These are phyloP conservation scores for Thraustochytrium sp. DNA, from an alignment of 352 stramenopile species.

Conservation along the genomic window DNA sequence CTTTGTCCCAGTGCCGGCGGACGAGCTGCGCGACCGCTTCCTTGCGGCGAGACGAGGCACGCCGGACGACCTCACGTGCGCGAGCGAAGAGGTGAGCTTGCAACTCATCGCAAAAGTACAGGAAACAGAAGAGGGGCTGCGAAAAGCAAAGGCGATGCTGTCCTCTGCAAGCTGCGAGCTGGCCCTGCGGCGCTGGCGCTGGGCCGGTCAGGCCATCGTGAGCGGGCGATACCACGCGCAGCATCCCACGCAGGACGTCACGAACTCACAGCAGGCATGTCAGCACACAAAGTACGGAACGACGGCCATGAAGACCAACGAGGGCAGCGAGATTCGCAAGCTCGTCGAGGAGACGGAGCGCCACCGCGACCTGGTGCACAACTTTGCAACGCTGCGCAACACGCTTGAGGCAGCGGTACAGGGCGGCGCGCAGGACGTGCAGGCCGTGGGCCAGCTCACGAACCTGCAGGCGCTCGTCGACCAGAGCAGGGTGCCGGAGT, in stretches of 20 bases:
- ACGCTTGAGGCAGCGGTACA: background rate
- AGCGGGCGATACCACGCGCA: constrained; percentile 8
- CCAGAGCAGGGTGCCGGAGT: background rate
- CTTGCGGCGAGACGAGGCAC: background rate
- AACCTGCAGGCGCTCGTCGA: constrained; percentile 4
- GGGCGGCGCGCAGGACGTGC: background rate
- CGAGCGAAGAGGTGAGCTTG: background rate
- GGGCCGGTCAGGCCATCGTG: constrained; percentile 1
- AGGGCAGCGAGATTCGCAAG: too few species aligned
- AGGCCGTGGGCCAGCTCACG: background rate
- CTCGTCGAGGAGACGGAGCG: too few species aligned
- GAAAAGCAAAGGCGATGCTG: too few species aligned
- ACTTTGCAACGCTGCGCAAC: background rate
- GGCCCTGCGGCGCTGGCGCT: background rate
- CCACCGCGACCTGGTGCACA: too few species aligned
- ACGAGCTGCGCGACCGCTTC: background rate
- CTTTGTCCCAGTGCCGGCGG: background rate
- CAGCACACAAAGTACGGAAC: too few species aligned
- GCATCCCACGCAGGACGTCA: too few species aligned
- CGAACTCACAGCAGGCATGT: too few species aligned
- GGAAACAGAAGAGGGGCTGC: background rate
- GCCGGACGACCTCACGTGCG: background rate
- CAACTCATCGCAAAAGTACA: background rate
- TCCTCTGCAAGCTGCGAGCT: background rate
- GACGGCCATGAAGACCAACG: too few species aligned